phyloP scores from a whole-genome alignment of 176 grass and related monocot species.

The Tuctoria greenei region DNA sequence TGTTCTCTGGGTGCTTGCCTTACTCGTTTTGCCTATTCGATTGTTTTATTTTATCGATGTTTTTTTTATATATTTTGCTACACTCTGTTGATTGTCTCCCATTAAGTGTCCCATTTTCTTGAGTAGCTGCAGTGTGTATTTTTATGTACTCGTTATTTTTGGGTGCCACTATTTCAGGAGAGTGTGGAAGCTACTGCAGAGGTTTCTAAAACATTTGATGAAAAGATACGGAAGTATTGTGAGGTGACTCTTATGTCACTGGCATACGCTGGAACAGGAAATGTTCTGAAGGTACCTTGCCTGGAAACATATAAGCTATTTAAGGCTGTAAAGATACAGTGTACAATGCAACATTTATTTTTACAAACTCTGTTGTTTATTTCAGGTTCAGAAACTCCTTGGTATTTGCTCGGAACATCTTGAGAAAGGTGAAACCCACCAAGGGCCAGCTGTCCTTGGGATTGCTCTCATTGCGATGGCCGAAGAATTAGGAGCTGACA shows the following conservation, averaged over 20 bases:
- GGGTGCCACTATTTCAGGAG: conserved; percentile 52
- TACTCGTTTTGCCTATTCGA: not conserved
- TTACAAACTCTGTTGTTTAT: not conserved
- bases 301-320: not conserved
- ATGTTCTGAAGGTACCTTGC: conserved; percentile 80
- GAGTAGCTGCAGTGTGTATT: not conserved
- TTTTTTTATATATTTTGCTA: not conserved
- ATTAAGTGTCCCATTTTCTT: not conserved
- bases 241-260: conserved; percentile 93
- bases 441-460: conserved; percentile 90
- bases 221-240: conserved; percentile 92
- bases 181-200: conserved; percentile 80
- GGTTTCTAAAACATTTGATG: conserved; percentile 93
- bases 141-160: not conserved
- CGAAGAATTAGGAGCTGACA: conserved; percentile 67
- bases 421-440: conserved; percentile 86
- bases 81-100: not conserved
- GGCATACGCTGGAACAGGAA: conserved; percentile 93
- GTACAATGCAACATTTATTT: conserved; percentile 1
- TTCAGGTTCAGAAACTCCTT: conserved; percentile 78
- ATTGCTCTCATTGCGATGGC: conserved; percentile 72
- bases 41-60: not conserved
- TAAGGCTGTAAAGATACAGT: not conserved
- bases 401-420: conserved; percentile 84
- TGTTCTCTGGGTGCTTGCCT: not conserved